These are phyloP conservation scores for Umbelopsis vinacea DNA, from an alignment of 192 early-diverging fungal species.

Conservation along the genomic window DNA sequence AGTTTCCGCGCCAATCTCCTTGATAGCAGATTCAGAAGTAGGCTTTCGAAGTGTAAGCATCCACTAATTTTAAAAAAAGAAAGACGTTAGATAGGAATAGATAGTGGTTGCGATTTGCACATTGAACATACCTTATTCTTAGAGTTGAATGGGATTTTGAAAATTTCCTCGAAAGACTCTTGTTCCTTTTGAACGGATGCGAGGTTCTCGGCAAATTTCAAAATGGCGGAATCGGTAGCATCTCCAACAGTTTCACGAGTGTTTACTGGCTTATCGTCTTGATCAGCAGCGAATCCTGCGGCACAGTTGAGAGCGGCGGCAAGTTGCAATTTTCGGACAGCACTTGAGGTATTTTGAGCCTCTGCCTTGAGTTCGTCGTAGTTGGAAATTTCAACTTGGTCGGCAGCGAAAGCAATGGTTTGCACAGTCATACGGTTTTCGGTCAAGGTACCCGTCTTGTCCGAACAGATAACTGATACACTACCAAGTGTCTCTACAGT, in stretches of 20 bases:
- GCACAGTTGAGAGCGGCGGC: slow-evolving; percentile 63
- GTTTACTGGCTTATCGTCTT: slow-evolving; percentile 37
- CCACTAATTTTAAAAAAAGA: slow-evolving; percentile 38
- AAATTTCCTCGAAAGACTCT: slow-evolving; percentile 35
- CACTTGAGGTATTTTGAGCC: slow-evolving; percentile 2
- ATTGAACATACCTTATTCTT: slow-evolving; percentile 55
- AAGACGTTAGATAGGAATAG: not conserved
- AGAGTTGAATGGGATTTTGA: slow-evolving; percentile 72
- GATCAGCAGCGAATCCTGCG: slow-evolving; percentile 64
- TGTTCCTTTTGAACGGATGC: slow-evolving; percentile 14
- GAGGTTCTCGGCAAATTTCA: slow-evolving; percentile 64
- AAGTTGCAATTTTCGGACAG: slow-evolving; percentile 29
- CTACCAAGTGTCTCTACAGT: slow-evolving; percentile 89
- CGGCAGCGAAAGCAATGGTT: slow-evolving; percentile 48
- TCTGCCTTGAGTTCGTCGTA: not conserved
- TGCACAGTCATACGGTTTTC: slow-evolving; percentile 73
- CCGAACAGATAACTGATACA: slow-evolving; percentile 73
- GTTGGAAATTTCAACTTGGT: slow-evolving; percentile 32
- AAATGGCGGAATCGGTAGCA: slow-evolving; percentile 84
- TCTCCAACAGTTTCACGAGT: slow-evolving; percentile 75
- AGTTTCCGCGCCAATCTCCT: slow-evolving; percentile 30
- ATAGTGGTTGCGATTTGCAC: not conserved
- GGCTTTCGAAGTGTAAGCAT: slow-evolving; percentile 56
- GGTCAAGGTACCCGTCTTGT: slow-evolving; percentile 95
- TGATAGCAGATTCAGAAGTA: slow-evolving; percentile 16